Base-by-base conservation (phyloP, 2,329 filamentous ascomycete species). In the Colletotrichum viniferum region DNA sequence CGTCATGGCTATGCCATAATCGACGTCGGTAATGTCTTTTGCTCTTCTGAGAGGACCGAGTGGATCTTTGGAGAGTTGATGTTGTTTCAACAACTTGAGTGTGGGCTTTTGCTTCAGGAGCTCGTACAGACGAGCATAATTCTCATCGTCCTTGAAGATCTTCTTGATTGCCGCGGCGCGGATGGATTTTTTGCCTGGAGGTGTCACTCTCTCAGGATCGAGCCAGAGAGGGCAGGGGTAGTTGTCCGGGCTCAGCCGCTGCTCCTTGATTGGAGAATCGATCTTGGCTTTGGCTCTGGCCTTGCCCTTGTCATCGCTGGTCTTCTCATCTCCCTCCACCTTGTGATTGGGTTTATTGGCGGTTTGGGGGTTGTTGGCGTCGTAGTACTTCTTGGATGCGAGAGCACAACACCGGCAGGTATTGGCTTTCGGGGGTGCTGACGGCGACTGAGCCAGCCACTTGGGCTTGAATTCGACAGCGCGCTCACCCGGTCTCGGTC, bases 381-480 rank as follows among this genome's bases (percentile, higher is more conserved):
- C 62, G 24, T 65, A 81, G 81, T 64, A 87, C 80, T 76, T 86
- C 83, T 62, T 87, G 81, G 84, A 84, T 71, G 87, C 85, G 61
- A 85, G 86, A 48, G 95, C 95, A 82, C 95, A 97, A 52, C 93
- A 95, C 36, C 95, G 91, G 84, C 95, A 97, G 66, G 94, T 88
- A 66, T 87, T 89, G 55, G 94, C 90, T 32, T 85, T 83, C 0
- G 81, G 30, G 2, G 94, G 95, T 0, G 94, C 94, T 48, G 91
- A 92, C 5, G 93, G 94, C 3, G 94, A 96, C 82, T 96, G 94
- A 10, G 89, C 85, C 30, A 97, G 89, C 95, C 95, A 97, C 84
- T 97, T 97, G 16, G 95, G 94, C 82, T 97, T 97, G 84, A 96
- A 94, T 82, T 96, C 94, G 71, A 94, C 85, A 36, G 94, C 62